Evolutionary conservation across 2,329 filamentous ascomycete species (phyloP).

Genomic region (Botrytis tulipae): DNA sequence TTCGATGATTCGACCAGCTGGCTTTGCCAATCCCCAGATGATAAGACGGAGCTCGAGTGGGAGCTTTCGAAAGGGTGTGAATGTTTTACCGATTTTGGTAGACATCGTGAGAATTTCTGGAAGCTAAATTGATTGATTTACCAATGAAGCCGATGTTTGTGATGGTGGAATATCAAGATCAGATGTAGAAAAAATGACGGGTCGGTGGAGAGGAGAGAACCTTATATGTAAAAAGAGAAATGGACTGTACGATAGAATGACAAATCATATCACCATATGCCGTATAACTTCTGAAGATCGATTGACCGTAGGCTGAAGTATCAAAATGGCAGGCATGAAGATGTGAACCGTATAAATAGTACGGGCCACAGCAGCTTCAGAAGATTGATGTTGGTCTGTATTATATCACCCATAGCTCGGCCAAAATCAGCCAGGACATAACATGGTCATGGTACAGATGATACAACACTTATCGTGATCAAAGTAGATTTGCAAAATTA

Average conservation of each 20-base stretch:
- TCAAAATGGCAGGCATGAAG: neutral
- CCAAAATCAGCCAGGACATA: neutral
- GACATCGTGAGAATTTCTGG: neutral
- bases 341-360: neutral
- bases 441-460: neutral
- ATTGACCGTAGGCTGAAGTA: neutral
- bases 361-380: neutral
- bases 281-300: neutral
- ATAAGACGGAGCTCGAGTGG: neutral
- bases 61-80: neutral
- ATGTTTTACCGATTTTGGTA: neutral
- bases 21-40: neutral
- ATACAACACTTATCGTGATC: neutral
- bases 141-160: neutral
- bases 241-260: neutral
- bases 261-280: neutral
- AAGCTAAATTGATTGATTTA: neutral
- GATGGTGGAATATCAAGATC: neutral
- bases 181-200: neutral
- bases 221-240: neutral
- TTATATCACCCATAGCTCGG: neutral
- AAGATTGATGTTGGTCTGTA: neutral
- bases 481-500: slow-evolving; percentile 20
- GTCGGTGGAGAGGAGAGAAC: neutral
- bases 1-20: slow-evolving; percentile 8